Evolutionary conservation across 2,329 filamentous ascomycete genomes (phyloP), one percentile per base, ranked within the genome.

Genomic region (Alternaria viburni): DNA sequence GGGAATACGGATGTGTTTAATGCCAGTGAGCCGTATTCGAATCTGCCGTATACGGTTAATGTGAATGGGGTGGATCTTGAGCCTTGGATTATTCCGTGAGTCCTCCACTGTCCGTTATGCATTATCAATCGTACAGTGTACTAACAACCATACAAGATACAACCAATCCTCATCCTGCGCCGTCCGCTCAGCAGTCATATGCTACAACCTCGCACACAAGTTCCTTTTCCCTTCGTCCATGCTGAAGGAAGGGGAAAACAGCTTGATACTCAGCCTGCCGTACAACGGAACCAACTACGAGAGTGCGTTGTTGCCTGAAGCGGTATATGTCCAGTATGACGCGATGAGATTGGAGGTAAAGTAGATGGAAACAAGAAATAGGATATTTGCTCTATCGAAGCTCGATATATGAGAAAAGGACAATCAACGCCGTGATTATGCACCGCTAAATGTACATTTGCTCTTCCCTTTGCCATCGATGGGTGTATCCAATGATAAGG

Each of bases 321-420:
- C 83, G 1, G 81, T 88, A 0, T 90, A 90, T 74, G 84, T 90
- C 6, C 88, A 90, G 79, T 90, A 91, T 66, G 88, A 90, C 78
- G 88, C 89, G 3, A 69, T 90, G 72, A 81, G 88, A 54, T 69
- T 90, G 50, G 88, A 90, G 71, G 72, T 90, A 25, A 73, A 74
- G 58, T 85, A 78, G 59, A 15, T 46, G 26, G 28, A 46, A 2
- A 36, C 15, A 25, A 23, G 15, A 5, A 44, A 30, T n/a, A 47
- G 19, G 12, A 32, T 44, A 19, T 13, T 15, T 32, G 8, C 1
- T 12, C 28, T 44, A 26, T 17, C 23, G 45, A 43, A 28, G 3
- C 23, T 41, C 12, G 21, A 17, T 13, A 17, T 10, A 3, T 8
- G 2, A 12, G 17, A 17, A 30, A 50, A 26, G 9, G 15, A 28